phyloP scores from a whole-genome alignment of 768 basidiomycete species.

The Daedaleopsis nitida region DNA sequence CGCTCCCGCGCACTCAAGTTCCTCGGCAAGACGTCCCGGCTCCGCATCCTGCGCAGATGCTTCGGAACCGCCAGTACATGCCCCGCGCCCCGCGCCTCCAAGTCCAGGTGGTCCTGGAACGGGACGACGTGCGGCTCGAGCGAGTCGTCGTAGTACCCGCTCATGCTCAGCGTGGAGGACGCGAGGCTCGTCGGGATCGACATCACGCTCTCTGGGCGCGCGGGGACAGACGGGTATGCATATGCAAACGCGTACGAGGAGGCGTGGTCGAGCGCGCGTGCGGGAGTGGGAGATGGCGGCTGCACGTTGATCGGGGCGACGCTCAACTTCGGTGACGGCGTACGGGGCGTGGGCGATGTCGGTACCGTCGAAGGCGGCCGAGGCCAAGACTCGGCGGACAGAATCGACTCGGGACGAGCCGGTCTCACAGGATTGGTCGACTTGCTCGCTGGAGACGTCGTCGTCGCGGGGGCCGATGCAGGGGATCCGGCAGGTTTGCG shows the following conservation, averaged over 20 bases:
- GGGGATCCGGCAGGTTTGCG: background rate
- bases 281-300: conserved; percentile 16
- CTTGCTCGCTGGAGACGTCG: background rate
- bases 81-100: conserved; percentile 10
- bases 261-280: conserved; percentile 2
- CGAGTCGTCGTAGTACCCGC: conserved; percentile 21
- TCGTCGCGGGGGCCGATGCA: background rate
- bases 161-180: conserved; percentile 26
- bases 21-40: conserved; percentile 21
- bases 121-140: conserved; percentile 18
- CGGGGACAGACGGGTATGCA: background rate
- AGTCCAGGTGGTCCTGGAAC: conserved; percentile 24
- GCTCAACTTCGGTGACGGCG: conserved; percentile 12
- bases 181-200: conserved; percentile 24
- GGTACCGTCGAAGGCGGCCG: conserved; percentile 29
- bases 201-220: conserved; percentile 19
- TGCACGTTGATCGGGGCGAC: conserved; percentile 12
- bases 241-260: background rate
- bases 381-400: conserved; percentile 28
- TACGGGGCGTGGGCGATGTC: conserved; percentile 14
- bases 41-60: conserved; percentile 20
- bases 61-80: conserved; percentile 16
- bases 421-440: background rate
- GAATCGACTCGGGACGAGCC: conserved; percentile 21
- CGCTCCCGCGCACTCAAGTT: conserved; percentile 14